Conservation (phyloP, 2,329 filamentous ascomycete species). For the Aspergillus sp. region DNA sequence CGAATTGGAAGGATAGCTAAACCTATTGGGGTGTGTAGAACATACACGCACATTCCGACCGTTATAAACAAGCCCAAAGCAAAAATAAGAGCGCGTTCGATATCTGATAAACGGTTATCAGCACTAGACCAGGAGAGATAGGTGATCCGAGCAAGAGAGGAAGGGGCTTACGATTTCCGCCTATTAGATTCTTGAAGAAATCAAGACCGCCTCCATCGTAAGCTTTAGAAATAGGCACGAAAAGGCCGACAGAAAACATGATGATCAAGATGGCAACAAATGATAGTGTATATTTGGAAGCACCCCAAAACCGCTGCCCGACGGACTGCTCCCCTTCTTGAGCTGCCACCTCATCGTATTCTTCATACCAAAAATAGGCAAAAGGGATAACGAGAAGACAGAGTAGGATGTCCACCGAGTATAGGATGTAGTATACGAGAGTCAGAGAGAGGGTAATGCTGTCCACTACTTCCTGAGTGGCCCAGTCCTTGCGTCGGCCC, state of each 20-base stretch:
- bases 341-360: conserved; percentile 87
- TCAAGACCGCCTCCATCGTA: conserved; percentile 72
- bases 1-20: conserved; percentile 85
- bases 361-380: conserved; percentile 97
- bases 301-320: conserved; percentile 72
- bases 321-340: conserved; percentile 75
- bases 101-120: conserved; percentile 52
- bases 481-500: conserved; percentile 92
- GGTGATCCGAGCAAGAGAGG: neutral
- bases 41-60: conserved; percentile 80
- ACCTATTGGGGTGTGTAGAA: conserved; percentile 84
- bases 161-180: conserved; percentile 67
- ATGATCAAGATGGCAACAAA: conserved; percentile 75
- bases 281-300: conserved; percentile 84
- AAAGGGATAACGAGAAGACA: conserved; percentile 91
- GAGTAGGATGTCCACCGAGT: conserved; percentile 85
- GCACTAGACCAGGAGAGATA: neutral
- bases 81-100: conserved; percentile 90
- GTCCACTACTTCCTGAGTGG: conserved; percentile 75
- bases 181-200: conserved; percentile 82
- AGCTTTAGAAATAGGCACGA: conserved; percentile 76
- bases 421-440: conserved; percentile 88
- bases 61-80: conserved; percentile 84
- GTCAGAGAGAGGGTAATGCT: conserved; percentile 77
- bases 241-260: conserved; percentile 90